These are phyloP conservation scores for Mucor saturninus DNA, from an alignment of 371 early-diverging fungal genomes.

Conservation along the genomic window DNA sequence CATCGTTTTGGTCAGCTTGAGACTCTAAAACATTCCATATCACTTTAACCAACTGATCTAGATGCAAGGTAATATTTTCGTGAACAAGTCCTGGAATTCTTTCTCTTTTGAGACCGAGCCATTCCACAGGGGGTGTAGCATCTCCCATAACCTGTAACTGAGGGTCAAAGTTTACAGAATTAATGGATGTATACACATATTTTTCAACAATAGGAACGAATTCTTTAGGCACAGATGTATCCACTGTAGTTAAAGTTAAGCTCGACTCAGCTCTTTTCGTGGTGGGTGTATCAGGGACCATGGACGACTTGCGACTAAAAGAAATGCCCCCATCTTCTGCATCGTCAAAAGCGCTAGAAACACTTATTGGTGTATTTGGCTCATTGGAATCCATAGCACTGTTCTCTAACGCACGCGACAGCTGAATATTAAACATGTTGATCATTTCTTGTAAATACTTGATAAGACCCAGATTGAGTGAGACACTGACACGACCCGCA, in stretches of 20 bases:
- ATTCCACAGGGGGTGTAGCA: slow-evolving; percentile 68
- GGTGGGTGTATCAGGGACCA: background rate
- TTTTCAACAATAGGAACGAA: slow-evolving; percentile 1
- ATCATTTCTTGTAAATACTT: slow-evolving; percentile 68
- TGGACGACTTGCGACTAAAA: background rate
- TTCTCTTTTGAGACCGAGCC: slow-evolving; percentile 62
- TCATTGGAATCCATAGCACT: slow-evolving; percentile 3
- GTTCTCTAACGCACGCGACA: slow-evolving; percentile 37
- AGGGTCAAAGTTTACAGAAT: slow-evolving; percentile 55
- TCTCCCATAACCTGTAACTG: slow-evolving; percentile 65
- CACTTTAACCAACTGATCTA: slow-evolving; percentile 32
- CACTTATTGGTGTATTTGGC: slow-evolving; percentile 20
- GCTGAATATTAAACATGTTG: slow-evolving; percentile 48
- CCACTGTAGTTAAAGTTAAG: background rate
- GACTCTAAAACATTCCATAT: slow-evolving; percentile 23
- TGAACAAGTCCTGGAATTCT: slow-evolving; percentile 59
- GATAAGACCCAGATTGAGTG: slow-evolving; percentile 76
- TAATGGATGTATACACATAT: slow-evolving; percentile 36
- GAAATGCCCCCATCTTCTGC: background rate
- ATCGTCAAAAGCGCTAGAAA: slow-evolving; percentile 9
- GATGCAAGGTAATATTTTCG: slow-evolving; percentile 49
- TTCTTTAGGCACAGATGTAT: background rate
- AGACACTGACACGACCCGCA: slow-evolving; percentile 73
- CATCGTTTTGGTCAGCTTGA: slow-evolving; percentile 13
- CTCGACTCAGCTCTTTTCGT: background rate